Conservation (phyloP, 352 stramenopile species). For the Phytophthora nicotianae region DNA sequence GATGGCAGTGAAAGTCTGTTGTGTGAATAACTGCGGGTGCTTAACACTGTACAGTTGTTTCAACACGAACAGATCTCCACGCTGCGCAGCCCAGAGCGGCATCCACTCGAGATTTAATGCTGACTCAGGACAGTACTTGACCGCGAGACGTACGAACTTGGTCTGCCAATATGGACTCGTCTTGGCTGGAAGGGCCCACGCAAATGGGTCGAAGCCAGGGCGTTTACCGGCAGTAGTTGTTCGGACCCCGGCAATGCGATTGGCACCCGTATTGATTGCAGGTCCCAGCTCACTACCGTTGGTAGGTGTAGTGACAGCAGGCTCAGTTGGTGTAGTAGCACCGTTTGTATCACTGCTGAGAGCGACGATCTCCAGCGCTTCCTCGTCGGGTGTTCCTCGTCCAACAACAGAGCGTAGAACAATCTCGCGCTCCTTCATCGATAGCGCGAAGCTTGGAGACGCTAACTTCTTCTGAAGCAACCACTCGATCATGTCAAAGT, state of each 20-base stretch:
- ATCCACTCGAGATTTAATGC: conserved; percentile 33
- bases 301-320: conserved; percentile 11
- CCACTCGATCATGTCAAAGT: conserved; percentile 43
- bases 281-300: conserved; percentile 15
- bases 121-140: conserved; percentile 30
- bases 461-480: conserved; percentile 26
- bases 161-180: conserved; percentile 33
- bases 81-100: conserved; percentile 41
- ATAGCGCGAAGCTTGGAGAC: conserved; percentile 25
- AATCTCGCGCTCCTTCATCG: conserved; percentile 32
- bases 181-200: conserved; percentile 40
- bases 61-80: conserved; percentile 34
- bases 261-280: background rate
- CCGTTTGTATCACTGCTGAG: conserved; percentile 4
- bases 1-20: conserved; percentile 37
- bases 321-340: background rate
- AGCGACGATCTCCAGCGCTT: conserved; percentile 14
- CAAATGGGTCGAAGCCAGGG: conserved; percentile 29
- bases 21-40: conserved; percentile 41
- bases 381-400: conserved; percentile 18
- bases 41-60: conserved; percentile 28
- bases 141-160: conserved; percentile 28
- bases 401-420: conserved; percentile 32
- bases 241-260: conserved; percentile 11
- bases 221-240: conserved; percentile 9